Percentiles rank a stretch among this genome's conserved stretches.
Evolutionary conservation across 257 asterid species (phyloP).

Genomic region (Solanum corneliomulleri): DNA sequence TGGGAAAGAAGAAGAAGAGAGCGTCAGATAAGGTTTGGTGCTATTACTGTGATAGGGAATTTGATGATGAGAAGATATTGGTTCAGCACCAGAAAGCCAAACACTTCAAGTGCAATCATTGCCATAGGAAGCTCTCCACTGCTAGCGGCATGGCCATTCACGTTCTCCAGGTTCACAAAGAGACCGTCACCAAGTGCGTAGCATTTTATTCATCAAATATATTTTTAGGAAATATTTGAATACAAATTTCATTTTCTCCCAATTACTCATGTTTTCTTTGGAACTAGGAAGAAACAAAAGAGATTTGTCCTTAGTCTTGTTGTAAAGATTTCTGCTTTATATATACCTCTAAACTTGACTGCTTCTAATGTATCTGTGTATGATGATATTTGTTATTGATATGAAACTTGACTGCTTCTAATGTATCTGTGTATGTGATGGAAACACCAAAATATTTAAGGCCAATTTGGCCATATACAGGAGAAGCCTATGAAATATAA

Average conservation of each 20-base stretch:
- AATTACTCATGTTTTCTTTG: background rate
- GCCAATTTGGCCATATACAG: background rate
- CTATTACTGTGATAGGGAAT: constrained; percentile 91
- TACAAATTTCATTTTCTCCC: background rate
- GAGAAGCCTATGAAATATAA: background rate
- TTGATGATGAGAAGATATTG: constrained; percentile 94
- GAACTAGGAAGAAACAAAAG: background rate
- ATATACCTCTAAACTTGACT: too few species aligned
- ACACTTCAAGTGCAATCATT: constrained; percentile 90
- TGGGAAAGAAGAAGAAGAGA: constrained; percentile 98
- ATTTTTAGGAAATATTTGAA: background rate
- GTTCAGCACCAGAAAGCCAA: constrained; percentile 98
- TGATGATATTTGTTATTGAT: background rate
- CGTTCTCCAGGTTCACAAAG: constrained; percentile 96
- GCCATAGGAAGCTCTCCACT: constrained; percentile 95
- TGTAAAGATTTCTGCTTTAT: background rate
- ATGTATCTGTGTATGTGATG: background rate
- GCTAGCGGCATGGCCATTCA: constrained; percentile 96
- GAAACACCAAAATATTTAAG: background rate
- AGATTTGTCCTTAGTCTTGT: background rate
- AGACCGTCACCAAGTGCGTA: constrained; percentile 55
- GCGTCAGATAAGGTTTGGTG: constrained; percentile 80
- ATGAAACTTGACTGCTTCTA: background rate
- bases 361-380: too few species aligned
- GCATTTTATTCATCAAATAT: background rate